phyloP scores from a whole-genome alignment of 139 green algal genomes.

The Haematococcus sp. region DNA sequence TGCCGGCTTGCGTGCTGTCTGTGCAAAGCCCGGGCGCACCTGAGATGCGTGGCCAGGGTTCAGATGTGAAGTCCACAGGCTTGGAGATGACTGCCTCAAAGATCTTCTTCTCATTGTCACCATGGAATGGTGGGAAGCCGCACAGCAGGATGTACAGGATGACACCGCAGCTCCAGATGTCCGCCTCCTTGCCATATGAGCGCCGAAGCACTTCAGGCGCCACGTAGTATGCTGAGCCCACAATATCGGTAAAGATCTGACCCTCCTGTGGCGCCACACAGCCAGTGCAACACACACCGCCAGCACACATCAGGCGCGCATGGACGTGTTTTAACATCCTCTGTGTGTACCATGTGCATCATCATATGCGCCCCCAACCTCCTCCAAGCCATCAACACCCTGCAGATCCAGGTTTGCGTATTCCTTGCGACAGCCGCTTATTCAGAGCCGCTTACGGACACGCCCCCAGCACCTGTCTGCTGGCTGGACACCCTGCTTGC shows the following conservation, averaged over 20 bases:
- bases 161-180: slow-evolving; percentile 93
- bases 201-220: slow-evolving; percentile 73
- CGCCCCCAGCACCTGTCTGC: too few relatives aligned
- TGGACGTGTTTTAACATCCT: too few relatives aligned
- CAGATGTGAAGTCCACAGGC: slow-evolving; percentile 63
- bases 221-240: slow-evolving; percentile 95
- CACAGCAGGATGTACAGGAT: slow-evolving; percentile 95
- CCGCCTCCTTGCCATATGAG: slow-evolving; percentile 80
- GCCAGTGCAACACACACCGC: too few relatives aligned
- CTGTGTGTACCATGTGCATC: too few relatives aligned
- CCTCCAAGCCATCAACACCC: too few relatives aligned
- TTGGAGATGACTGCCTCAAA: slow-evolving; percentile 74
- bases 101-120: slow-evolving; percentile 89
- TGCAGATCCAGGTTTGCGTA: too few relatives aligned
- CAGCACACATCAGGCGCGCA: too few relatives aligned
- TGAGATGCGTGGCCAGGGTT: slow-evolving; percentile 78
- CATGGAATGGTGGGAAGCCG: slow-evolving; percentile 72
- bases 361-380: too few relatives aligned
- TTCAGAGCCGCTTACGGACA: too few relatives aligned
- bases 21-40: slow-evolving; percentile 33
- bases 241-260: slow-evolving; percentile 74
- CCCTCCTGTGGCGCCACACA: slow-evolving; percentile 29
- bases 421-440: too few relatives aligned
- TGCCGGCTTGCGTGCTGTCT: too few relatives aligned
- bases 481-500: too few relatives aligned